Evolutionary conservation across 345 rosid species (phyloP), one percentile per base, ranked within the genome.

Genomic region (Aquilaria malaccensis): DNA sequence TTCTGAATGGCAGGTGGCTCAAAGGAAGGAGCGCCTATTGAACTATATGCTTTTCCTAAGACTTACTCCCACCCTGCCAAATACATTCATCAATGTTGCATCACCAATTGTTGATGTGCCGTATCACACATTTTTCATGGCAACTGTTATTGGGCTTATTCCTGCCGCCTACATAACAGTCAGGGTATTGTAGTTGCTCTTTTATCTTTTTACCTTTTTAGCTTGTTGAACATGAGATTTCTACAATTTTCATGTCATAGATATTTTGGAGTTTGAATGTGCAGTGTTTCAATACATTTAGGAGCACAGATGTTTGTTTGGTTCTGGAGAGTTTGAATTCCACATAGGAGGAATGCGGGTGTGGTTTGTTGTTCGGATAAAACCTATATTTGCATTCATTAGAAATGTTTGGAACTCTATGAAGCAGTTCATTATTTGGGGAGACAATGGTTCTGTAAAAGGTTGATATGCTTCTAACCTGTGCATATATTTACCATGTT

Each of bases 131-230:
- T 93, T 93, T 87, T 85, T 89, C 73, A 57, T 79, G 41, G 94
- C 84, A 45, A 87, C 98, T 32, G 71, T 85, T 57, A 79, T 93
- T 10, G 98, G 97, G 32, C 77, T 89, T 74, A 87, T 87, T 61
- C 98, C 98, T 59, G 97, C 96, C 70, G 96, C 97, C 13, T 93
- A 70, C 74, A 82, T 93, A 63, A 87, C 97, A 58, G 98, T 89
- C 75, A 84, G 78, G 98, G 96, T 89, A 84, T 13, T 49, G 9
- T 51, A 46, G 48, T 60, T 55, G 11, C 2, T 37, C 43, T 5
- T 37, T 37, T 37, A 37, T 37, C 43, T 37, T 37, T 3, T 33
- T 4, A 43, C 3, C 11, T 12, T 45, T 62, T 55, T 48, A 50
- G 30, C 63, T 41, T 71, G 59, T 67, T 61, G 10, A n/a, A 9